phyloP scores from a whole-genome alignment of 1,284 basidiomycete species.

The Anthracocystis panici-leucophaei region DNA sequence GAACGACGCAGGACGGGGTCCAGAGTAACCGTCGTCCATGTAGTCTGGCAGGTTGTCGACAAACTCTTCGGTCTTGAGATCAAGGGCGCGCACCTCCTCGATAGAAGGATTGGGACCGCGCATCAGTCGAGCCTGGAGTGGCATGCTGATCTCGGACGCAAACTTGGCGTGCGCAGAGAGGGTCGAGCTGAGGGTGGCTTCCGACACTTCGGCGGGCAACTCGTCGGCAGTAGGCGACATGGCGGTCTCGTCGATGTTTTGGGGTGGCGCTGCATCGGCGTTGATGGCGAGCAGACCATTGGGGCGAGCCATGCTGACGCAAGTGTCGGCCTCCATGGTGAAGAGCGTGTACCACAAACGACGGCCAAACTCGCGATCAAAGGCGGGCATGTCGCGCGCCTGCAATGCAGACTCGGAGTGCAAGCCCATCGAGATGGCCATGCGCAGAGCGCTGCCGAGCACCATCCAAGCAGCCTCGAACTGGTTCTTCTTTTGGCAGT shows the following conservation, averaged over 20 bases:
- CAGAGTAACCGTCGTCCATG: slow-evolving; percentile 41
- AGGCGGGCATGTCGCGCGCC: slow-evolving; percentile 38
- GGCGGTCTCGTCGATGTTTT: slow-evolving; percentile 50
- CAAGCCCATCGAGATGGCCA: slow-evolving; percentile 53
- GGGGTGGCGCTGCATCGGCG: slow-evolving; percentile 44
- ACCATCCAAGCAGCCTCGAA: slow-evolving; percentile 50
- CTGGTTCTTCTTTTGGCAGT: slow-evolving; percentile 53
- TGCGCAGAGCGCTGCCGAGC: slow-evolving; percentile 51
- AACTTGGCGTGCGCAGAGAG: slow-evolving; percentile 47
- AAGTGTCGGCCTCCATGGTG: slow-evolving; percentile 54
- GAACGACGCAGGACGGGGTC: slow-evolving; percentile 41
- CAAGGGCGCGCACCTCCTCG: slow-evolving; percentile 50
- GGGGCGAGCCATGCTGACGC: slow-evolving; percentile 50
- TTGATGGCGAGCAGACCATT: slow-evolving; percentile 46
- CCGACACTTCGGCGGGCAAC: slow-evolving; percentile 35
- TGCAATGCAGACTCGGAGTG: slow-evolving; percentile 45
- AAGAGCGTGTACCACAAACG: slow-evolving; percentile 52
- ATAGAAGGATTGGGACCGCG: slow-evolving; percentile 44
- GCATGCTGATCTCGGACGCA: slow-evolving; percentile 50
- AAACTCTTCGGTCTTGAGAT: slow-evolving; percentile 50
- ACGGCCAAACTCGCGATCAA: slow-evolving; percentile 49
- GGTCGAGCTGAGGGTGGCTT: slow-evolving; percentile 46
- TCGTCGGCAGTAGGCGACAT: slow-evolving; percentile 42
- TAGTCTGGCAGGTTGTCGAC: slow-evolving; percentile 46
- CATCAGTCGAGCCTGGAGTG: slow-evolving; percentile 44